phyloP scores from a whole-genome alignment of 2,329 filamentous ascomycete genomes.

The Arachnomyces sp. region DNA sequence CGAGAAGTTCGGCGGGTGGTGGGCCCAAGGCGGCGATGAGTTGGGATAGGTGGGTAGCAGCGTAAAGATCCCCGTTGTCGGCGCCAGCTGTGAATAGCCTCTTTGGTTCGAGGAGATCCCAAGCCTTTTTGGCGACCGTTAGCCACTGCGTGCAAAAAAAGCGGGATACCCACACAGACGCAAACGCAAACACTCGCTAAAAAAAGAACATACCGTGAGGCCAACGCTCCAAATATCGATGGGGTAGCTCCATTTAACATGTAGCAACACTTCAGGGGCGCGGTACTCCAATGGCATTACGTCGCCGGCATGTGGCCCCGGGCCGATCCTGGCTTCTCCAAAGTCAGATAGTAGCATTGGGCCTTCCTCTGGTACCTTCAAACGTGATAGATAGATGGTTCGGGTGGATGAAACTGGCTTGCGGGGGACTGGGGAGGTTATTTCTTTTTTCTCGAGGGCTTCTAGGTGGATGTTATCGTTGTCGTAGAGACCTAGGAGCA shows the following conservation, averaged over 20 bases:
- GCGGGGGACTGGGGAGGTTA: conserved; percentile 22
- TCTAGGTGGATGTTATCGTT: conserved; percentile 18
- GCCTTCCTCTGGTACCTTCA: conserved; percentile 21
- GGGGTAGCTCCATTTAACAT: conserved; percentile 23
- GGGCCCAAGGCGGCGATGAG: conserved; percentile 36
- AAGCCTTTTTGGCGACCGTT: too few species aligned
- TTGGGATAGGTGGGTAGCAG: conserved; percentile 37
- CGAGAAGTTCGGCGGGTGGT: conserved; percentile 31
- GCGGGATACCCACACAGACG: too few species aligned
- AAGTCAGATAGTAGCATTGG: conserved; percentile 24
- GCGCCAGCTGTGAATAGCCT: conserved; percentile 35
- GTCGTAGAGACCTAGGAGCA: conserved; percentile 24
- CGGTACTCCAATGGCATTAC: conserved; percentile 24
- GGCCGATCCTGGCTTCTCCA: conserved; percentile 23
- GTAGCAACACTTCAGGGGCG: conserved; percentile 23
- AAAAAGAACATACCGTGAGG: conserved; percentile 21
- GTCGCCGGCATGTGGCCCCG: conserved; percentile 16
- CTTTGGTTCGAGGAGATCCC: conserved; percentile 38
- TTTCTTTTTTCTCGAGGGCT: conserved; percentile 22
- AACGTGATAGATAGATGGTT: conserved; percentile 24
- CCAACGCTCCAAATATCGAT: conserved; percentile 29
- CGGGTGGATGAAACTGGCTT: conserved; percentile 28
- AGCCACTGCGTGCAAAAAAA: too few species aligned
- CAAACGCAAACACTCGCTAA: conserved; percentile 6
- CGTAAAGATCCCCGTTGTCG: conserved; percentile 27